These are phyloP conservation scores for Lepraria neglecta DNA, from an alignment of 495 filamentous ascomycete species.

Conservation along the genomic window DNA sequence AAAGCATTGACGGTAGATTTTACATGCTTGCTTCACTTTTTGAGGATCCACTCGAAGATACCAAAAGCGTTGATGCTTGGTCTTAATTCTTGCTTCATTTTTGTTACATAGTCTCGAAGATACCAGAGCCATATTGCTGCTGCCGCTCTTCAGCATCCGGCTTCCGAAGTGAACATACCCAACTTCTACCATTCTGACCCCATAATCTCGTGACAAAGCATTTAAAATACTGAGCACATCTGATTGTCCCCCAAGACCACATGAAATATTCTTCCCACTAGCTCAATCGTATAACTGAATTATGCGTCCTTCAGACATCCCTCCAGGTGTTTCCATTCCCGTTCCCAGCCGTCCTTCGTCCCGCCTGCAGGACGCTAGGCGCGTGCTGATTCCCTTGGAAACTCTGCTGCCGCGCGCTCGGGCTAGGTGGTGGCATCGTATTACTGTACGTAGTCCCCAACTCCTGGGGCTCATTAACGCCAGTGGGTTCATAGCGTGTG, in stretches of 20 bases:
- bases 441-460: slow-evolving; percentile 22
- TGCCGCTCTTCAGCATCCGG: not conserved
- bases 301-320: slow-evolving; percentile 21
- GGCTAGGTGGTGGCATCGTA: slow-evolving; percentile 19
- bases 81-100: not conserved
- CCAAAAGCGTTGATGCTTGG: too few species aligned
- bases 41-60: too few species aligned
- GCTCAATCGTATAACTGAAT: not conserved
- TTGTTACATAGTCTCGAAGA: not conserved
- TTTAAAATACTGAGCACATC: not conserved
- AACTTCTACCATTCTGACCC: not conserved
- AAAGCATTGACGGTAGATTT: not conserved
- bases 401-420: slow-evolving; percentile 16
- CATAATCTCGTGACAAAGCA: not conserved
- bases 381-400: slow-evolving; percentile 9
- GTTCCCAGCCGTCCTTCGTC: slow-evolving; percentile 14
- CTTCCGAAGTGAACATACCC: not conserved
- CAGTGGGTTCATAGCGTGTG: slow-evolving; percentile 21
- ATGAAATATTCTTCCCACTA: not conserved
- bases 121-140: not conserved
- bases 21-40: not conserved
- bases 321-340: slow-evolving; percentile 17
- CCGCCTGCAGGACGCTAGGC: slow-evolving; percentile 20
- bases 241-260: not conserved
- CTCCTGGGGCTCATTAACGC: slow-evolving; percentile 19